Evolutionary conservation across 2,329 filamentous ascomycete genomes (phyloP), one percentile per base, ranked within the genome.

Genomic region (Fusarium sterilihyphosum): DNA sequence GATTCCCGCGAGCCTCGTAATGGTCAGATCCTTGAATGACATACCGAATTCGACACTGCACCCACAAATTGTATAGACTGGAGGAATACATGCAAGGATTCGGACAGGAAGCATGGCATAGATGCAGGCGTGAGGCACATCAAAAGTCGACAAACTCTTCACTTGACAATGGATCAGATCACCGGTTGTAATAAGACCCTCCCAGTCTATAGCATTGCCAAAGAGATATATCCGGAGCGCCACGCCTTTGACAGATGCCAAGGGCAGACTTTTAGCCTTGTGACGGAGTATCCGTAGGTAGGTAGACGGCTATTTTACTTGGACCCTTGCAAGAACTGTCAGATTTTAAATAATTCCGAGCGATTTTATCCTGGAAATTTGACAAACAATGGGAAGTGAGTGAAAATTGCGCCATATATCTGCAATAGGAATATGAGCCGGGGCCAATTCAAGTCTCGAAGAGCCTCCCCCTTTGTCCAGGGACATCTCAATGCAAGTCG

Each of bases 401-500:
- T 59, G 26, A 62, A 33, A 33, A 49, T 41, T n/a, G 44, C 68
- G 59, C 57, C 46, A 60, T 37, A 62, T 44, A 58, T 29, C 72
- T 71, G 37, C 40, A 65, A 74, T 60, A 68, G 72, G 72, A 26
- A 74, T 70, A 43, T 56, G 44, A 65, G 52, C 72, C 60, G 64
- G 47, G 22, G 49, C 49, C 17, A 47, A 35, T 40, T 33, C 46
- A 37, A 24, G 37, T 11, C 64, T 41, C 18, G 24, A 59, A 56
- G 33, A 33, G 31, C 49, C 26, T 53, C n/a, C 29, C 20, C 29
- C 37, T 52, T 54, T 20, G 26, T 40, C 43, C 14, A 29, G 41
- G 43, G 31, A 33, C 37, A 41, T 40, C 47, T 52, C 16, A 20
- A 73, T 50, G 72, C 49, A 74, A 38, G 65, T 22, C 49, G 40